phyloP scores from a whole-genome alignment of 306 rosid genomes.

The Quercus bicolor region DNA sequence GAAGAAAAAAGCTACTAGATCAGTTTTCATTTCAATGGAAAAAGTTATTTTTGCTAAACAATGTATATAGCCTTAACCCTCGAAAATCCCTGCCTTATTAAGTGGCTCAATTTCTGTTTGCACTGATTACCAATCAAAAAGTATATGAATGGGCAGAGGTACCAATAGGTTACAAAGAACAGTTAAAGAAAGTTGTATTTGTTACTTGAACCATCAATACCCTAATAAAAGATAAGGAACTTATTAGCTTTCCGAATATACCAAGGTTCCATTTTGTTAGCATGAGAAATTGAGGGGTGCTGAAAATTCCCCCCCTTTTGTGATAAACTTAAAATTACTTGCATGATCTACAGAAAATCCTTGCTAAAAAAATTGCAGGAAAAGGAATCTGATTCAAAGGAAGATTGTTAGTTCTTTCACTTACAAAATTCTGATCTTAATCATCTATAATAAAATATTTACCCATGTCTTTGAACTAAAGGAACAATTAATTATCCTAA shows the following conservation, averaged over 20 bases:
- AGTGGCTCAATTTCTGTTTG: neutral
- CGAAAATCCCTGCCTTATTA: neutral
- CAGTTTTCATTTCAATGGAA: neutral
- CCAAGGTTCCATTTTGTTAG: neutral
- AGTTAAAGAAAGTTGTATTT: neutral
- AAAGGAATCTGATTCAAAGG: neutral
- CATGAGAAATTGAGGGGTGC: neutral
- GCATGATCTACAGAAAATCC: neutral
- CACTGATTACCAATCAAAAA: neutral
- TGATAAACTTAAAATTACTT: too few species aligned
- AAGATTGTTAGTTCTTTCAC: neutral
- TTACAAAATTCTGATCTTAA: neutral
- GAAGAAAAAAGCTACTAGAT: neutral
- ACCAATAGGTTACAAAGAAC: neutral
- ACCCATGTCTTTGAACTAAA: too few species aligned
- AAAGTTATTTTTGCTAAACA: neutral
- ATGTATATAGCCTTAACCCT: neutral
- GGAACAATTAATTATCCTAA: neutral
- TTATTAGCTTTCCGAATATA: neutral
- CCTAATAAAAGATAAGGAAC: neutral
- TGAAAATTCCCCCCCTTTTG: neutral
- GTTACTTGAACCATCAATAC: neutral
- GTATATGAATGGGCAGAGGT: too few species aligned
- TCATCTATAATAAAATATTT: neutral
- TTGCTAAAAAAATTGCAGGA: neutral